Evolutionary conservation across 2,329 filamentous ascomycete species (phyloP).

Genomic region (Graphium sp.): DNA sequence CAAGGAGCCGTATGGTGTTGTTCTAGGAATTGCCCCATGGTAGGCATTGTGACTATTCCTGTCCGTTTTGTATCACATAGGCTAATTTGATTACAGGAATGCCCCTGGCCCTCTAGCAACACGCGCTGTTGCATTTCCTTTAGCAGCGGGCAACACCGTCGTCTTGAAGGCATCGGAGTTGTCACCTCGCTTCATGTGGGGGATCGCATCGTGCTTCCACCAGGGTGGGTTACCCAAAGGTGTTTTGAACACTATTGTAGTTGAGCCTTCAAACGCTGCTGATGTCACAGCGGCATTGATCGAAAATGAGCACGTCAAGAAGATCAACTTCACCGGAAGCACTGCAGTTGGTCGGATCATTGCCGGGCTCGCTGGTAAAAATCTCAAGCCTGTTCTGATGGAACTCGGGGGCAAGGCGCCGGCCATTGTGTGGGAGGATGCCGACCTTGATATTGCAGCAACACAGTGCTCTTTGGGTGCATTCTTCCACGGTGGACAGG

Average conservation of each 20-base stretch:
- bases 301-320: constrained; percentile 48
- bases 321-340: constrained; percentile 77
- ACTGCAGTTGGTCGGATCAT: constrained; percentile 60
- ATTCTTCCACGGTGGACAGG: constrained; percentile 60
- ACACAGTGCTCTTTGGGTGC: constrained; percentile 50
- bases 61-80: background rate
- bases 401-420: constrained; percentile 74
- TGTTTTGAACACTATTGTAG: constrained; percentile 55
- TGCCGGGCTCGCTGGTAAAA: constrained; percentile 48
- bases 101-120: constrained; percentile 36
- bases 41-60: constrained; percentile 15
- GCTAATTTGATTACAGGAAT: constrained; percentile 24
- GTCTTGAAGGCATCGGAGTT: constrained; percentile 58
- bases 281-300: constrained; percentile 53
- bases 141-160: constrained; percentile 65
- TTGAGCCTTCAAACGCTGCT: constrained; percentile 47
- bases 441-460: constrained; percentile 57
- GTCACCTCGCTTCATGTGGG: constrained; percentile 46
- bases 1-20: constrained; percentile 64
- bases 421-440: constrained; percentile 65
- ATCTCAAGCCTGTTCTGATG: constrained; percentile 64
- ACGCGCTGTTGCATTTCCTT: constrained; percentile 40
- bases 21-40: constrained; percentile 71
- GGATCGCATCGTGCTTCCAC: constrained; percentile 44
- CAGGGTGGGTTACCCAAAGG: constrained; percentile 65